Percentiles rank a stretch among this genome's conserved stretches.
phyloP scores from a whole-genome alignment of 345 rosid genomes.

The Linum usitatissimum region DNA sequence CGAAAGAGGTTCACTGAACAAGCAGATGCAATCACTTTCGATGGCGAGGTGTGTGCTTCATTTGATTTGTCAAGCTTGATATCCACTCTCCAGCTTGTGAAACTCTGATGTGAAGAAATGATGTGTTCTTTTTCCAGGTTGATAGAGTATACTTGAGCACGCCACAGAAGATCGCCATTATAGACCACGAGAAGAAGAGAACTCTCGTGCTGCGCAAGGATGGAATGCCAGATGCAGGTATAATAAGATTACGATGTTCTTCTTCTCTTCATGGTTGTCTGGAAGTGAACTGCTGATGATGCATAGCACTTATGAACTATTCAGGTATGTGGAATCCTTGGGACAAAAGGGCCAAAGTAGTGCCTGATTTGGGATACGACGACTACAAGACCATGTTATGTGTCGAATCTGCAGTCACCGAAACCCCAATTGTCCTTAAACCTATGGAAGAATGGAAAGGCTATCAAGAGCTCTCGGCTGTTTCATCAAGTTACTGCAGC shows the following conservation, averaged over 20 bases:
- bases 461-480: conserved; percentile 72
- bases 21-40: conserved; percentile 94
- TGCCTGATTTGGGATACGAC: conserved; percentile 75
- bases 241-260: background rate
- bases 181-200: conserved; percentile 93
- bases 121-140: conserved; percentile 24
- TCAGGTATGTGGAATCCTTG: conserved; percentile 95
- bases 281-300: background rate
- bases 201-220: conserved; percentile 75
- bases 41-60: conserved; percentile 53
- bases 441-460: conserved; percentile 91
- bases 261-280: background rate
- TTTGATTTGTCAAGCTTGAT: background rate
- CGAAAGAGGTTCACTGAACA: conserved; percentile 85
- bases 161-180: conserved; percentile 81
- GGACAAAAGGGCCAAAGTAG: conserved; percentile 73
- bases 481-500: conserved; percentile 93
- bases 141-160: conserved; percentile 87
- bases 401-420: conserved; percentile 73
- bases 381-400: conserved; percentile 80
- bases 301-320: conserved; percentile 2
- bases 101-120: background rate
- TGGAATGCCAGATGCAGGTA: conserved; percentile 88
- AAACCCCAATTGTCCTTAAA: conserved; percentile 53
- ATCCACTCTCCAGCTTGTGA: background rate